Evolutionary conservation across 139 green algal species (phyloP), one percentile per base, ranked within the genome.

Genomic region (Chlorella sp.): DNA sequence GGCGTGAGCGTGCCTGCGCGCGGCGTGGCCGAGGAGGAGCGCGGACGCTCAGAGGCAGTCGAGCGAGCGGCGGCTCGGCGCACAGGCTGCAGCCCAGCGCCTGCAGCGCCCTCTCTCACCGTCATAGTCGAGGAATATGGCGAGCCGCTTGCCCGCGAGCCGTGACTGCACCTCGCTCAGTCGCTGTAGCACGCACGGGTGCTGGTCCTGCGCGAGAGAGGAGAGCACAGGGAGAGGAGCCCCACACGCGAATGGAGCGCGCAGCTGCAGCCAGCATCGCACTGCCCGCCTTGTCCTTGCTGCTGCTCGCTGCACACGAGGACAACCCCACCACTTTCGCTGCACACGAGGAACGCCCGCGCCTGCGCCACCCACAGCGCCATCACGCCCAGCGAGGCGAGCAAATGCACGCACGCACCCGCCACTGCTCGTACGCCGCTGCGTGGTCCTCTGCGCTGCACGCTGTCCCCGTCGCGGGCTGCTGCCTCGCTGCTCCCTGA

Each of bases 111-210:
- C 62, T 23, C 62, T 23, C 62, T 36, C 29, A 35, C 88, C 92
- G 69, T 99, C 95, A 70, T 99, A 99, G 67, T 99, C 95, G 0
- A 98, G 76, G 63, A 99, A 99, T 0, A 99, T 84, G 0, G 90
- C 89, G 5, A 98, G 69, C 5, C 91, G 83, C 82, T 96, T 96
- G n/a, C 83, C 88, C 0, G 77, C 59, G 0, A 87, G 74, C 3
- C 62, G 34, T 5, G 71, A 36, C 35, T 80, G 71, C 35, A 95
- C 84, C 1, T 70, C 31, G 1, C 84, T 69, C 31, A 96, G 92
- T 36, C 83, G 70, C 24, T 74, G 51, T 5, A 94, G 72, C 0
- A 88, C 63, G 62, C 85, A 91, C 0, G 91, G 91, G 72, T 94
- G 81, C 32, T 86, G 49, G 0, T 70, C 82, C 89, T 94, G 83